Conservation (phyloP, 2,329 filamentous ascomycete species). For the Aspergillus uvarum region DNA sequence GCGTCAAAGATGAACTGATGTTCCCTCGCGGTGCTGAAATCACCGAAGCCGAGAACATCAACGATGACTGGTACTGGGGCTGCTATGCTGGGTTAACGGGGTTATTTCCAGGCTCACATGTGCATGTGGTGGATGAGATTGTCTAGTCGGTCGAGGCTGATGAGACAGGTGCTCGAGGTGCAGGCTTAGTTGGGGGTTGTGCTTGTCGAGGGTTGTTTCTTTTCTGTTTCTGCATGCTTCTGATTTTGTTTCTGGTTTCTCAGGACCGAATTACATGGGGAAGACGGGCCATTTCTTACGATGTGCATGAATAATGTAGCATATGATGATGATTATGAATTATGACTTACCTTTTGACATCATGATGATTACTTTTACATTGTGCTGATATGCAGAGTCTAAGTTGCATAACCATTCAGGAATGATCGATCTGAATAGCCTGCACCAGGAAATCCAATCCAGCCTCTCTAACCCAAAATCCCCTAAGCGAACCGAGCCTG, state of each 20-base stretch:
- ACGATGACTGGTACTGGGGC: conserved; percentile 87
- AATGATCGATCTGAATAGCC: no score
- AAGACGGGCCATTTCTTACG: neutral
- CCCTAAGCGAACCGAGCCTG: no score
- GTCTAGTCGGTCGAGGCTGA: conserved; percentile 14
- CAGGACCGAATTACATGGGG: neutral
- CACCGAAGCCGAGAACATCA: conserved; percentile 79
- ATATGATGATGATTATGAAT: conserved; percentile 1
- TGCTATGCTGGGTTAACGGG: conserved; percentile 78
- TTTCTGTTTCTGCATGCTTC: neutral
- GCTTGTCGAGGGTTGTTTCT: neutral
- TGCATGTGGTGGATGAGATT: conserved; percentile 51
- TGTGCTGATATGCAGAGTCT: no score
- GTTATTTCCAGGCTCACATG: conserved; percentile 78
- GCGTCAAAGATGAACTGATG: conserved; percentile 66
- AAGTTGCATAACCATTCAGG: no score
- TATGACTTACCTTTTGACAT: neutral
- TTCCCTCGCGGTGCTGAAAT: conserved; percentile 85
- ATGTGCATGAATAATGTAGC: neutral
- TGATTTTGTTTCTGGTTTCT: neutral
- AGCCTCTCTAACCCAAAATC: no score
- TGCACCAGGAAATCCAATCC: no score
- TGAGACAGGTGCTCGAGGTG: neutral
- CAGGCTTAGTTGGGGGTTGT: neutral
- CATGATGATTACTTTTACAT: no score